Percentiles rank a stretch among this genome's conserved stretches.
Conservation (phyloP, 2,329 filamentous ascomycete genomes). For the Trichoderma asperellum region DNA sequence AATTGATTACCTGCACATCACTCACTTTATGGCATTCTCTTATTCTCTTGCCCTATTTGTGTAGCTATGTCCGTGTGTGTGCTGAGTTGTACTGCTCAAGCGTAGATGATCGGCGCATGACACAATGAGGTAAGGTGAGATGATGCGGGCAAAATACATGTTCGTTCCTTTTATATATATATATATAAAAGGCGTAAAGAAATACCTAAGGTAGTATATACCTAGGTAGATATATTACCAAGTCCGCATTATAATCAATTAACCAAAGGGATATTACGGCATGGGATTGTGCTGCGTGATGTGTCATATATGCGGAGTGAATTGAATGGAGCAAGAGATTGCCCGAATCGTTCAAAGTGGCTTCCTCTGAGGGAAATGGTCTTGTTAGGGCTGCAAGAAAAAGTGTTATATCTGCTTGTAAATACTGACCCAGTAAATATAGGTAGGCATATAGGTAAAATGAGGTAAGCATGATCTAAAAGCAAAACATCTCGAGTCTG, state of each 20-base stretch:
- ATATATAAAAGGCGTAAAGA: no score
- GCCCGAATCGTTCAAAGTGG: neutral
- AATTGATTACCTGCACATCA: constrained; percentile 5
- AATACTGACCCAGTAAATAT: neutral
- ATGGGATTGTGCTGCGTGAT: constrained; percentile 27
- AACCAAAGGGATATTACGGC: neutral
- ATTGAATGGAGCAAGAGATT: constrained; percentile 11
- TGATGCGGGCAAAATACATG: neutral
- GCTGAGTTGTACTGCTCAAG: neutral
- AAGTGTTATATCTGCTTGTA: neutral
- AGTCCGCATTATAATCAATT: neutral
- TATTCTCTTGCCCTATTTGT: neutral
- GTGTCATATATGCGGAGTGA: constrained; percentile 30
- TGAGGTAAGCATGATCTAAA: neutral
- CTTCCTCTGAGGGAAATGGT: constrained; percentile 13
- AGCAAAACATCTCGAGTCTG: neutral
- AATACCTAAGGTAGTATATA: no score
- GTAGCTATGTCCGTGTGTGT: neutral
- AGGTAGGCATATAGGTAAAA: neutral
- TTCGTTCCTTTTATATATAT: no score
- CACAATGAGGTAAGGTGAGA: neutral
- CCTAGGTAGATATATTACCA: neutral
- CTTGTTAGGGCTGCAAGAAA: neutral
- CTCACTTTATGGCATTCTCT: neutral
- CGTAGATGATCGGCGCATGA: neutral